Base-by-base conservation (phyloP, 1,284 basidiomycete species). In the Psilocybe mexicana region DNA sequence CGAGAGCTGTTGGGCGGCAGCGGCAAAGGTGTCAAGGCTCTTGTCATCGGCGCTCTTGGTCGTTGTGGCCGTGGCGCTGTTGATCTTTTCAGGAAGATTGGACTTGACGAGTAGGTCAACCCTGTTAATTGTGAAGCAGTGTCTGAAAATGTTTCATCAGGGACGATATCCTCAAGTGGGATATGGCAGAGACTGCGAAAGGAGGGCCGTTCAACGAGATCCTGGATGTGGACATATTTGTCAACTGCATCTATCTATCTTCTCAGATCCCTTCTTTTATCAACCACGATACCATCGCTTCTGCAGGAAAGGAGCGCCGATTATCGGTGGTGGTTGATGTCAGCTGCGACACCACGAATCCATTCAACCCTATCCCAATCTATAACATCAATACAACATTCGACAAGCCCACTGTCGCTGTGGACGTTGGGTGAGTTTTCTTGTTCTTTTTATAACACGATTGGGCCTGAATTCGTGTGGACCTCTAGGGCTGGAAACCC, bases 201-300 rank as follows among this genome's bases (percentile, higher is more conserved):
- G 94, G 96, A 52, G 97, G 97, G 1, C 97, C 97, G 0, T 99
- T 98, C 82, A 78, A 87, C 61, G 96, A 98, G 76, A 94, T 99
- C 63, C 82, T 99, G 45, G 94, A 96, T 65, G 96, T 95, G 62
- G 97, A 99, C 77, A 88, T 99, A 70, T 98, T 99, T 70, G 88
- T 99, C 82, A 99, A 99, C 81, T 99, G 97, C 85, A 99, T 99
- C 75, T 99, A 99, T 77, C 89, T 99, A 60, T 90, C 87, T 52
- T 85, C 89, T 53, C 80, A 85, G 63, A 99, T 99, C 66, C 94
- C 96, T 12, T 83, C 91, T 53, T 99, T 99, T 76, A 64, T 99
- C 60, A 92, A 90, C 10, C 74, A 75, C 42, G 87, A 94, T 48
- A 86, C 86, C 63, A 90, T 98, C 66, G 76, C 77, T 25, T 79